A percentile compares a stretch with the other conserved stretches of the same genome.
These are phyloP conservation scores for Pythium pyrilobum DNA, from an alignment of 352 stramenopile species.

Conservation along the genomic window DNA sequence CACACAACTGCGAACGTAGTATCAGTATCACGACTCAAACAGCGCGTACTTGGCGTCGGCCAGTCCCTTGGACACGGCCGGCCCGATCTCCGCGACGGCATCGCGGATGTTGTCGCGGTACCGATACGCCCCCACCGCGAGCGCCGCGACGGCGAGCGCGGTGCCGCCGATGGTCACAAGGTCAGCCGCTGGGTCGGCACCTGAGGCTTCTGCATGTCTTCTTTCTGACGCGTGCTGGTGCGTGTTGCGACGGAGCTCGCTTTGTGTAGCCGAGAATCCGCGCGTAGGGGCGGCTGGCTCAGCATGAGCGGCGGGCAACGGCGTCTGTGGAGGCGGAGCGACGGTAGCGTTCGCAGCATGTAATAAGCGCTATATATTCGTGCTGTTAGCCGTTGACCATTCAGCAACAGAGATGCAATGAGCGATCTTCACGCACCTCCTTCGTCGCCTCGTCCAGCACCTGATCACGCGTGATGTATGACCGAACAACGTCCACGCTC, in stretches of 20 bases:
- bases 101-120: constrained; percentile 54
- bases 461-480: constrained; percentile 29
- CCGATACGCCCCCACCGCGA: constrained; percentile 33
- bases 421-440: constrained; percentile 33
- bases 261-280: too few species aligned
- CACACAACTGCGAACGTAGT: too few species aligned
- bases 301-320: too few species aligned
- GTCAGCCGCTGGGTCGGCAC: background rate
- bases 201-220: too few species aligned
- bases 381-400: too few species aligned
- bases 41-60: constrained; percentile 60
- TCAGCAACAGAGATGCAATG: background rate
- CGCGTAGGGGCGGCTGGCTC: too few species aligned
- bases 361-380: background rate
- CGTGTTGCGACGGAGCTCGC: too few species aligned
- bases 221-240: background rate
- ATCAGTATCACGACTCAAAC: constrained; percentile 39
- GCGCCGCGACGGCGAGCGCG: constrained; percentile 39
- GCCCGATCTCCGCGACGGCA: constrained; percentile 29
- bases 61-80: constrained; percentile 51
- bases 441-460: constrained; percentile 42
- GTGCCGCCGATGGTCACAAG: constrained; percentile 31
- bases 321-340: too few species aligned
- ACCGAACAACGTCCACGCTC: constrained; percentile 25
- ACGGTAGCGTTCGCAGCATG: background rate